phyloP scores from a whole-genome alignment of 2,329 filamentous ascomycete genomes.

The Corynespora cassiicola region DNA sequence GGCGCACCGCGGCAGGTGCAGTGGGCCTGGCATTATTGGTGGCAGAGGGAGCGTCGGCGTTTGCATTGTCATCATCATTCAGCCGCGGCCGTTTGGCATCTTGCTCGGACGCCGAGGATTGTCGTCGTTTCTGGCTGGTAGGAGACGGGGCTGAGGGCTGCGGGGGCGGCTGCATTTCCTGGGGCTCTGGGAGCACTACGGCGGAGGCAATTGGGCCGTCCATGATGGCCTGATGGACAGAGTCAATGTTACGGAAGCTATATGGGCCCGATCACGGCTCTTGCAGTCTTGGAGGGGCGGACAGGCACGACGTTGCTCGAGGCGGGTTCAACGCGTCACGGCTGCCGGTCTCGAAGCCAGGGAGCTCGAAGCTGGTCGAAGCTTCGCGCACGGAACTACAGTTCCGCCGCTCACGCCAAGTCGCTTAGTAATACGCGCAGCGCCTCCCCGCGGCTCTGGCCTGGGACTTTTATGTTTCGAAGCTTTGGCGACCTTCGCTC shows the following conservation, averaged over 20 bases:
- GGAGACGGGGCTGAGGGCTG: conserved; percentile 35
- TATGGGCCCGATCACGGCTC: too few relatives aligned
- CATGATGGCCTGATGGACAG: too few relatives aligned
- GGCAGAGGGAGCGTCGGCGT: conserved; percentile 23
- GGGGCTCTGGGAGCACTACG: conserved; percentile 59
- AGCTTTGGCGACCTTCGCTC: conserved; percentile 11
- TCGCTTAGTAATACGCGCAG: too few relatives aligned
- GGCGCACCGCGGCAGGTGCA: conserved; percentile 56
- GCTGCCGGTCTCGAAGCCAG: too few relatives aligned
- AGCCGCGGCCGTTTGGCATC: conserved; percentile 61
- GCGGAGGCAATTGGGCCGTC: conserved; percentile 59
- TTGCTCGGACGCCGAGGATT: conserved; percentile 60
- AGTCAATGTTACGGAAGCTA: too few relatives aligned
- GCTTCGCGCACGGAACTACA: conserved; percentile 32
- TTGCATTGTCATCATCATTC: conserved; percentile 38
- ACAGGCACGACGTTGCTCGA: too few relatives aligned
- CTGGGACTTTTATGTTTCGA: conserved; percentile 17
- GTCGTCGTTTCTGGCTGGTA: conserved; percentile 55
- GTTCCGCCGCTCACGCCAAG: too few relatives aligned
- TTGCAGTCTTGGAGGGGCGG: too few relatives aligned
- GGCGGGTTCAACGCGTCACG: too few relatives aligned
- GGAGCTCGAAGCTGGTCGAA: conserved; percentile 17
- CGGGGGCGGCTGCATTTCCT: conserved; percentile 31
- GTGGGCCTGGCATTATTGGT: conserved; percentile 44
- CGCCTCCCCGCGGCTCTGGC: conserved; percentile 6